phyloP scores from a whole-genome alignment of 1,139 yeast genomes.

The Candida mesenterica region DNA sequence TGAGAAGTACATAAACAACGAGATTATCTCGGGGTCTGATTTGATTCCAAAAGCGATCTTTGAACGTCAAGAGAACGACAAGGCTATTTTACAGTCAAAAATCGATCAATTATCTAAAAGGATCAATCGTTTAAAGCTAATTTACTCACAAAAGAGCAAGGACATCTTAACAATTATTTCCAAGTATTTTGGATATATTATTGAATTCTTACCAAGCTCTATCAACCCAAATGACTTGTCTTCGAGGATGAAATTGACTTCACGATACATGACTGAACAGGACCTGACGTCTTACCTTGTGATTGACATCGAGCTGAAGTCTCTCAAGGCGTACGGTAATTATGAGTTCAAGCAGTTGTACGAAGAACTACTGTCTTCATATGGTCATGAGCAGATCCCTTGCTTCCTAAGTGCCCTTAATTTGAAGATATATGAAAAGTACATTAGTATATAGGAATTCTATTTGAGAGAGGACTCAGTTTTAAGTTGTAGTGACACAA shows the following conservation, averaged over 20 bases:
- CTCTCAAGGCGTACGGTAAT: conserved; percentile 42
- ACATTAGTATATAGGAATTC: not conserved
- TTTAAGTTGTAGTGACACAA: not conserved
- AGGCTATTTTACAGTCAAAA: conserved; percentile 45
- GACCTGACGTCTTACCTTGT: conserved; percentile 33
- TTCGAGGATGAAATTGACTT: conserved; percentile 59
- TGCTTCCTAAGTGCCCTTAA: conserved; percentile 79
- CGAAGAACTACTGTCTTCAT: conserved; percentile 57
- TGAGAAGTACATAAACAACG: conserved; percentile 18
- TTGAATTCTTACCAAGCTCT: conserved; percentile 67
- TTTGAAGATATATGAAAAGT: conserved; percentile 28
- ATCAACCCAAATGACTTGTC: conserved; percentile 50
- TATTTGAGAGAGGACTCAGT: not conserved
- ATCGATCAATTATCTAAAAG: conserved; percentile 57
- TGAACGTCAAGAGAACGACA: conserved; percentile 61
- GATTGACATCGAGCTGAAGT: conserved; percentile 36
- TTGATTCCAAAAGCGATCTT: conserved; percentile 61
- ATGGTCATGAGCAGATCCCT: conserved; percentile 74
- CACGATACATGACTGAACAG: conserved; percentile 41
- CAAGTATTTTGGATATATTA: conserved; percentile 67
- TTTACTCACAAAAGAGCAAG: conserved; percentile 67
- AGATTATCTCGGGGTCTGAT: conserved; percentile 10
- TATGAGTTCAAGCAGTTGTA: conserved; percentile 49
- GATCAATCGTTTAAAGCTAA: conserved; percentile 57
- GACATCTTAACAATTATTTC: conserved; percentile 72